Evolutionary conservation across 805 yeast species (phyloP).

Genomic region (Alloascoidea hylecoeti): DNA sequence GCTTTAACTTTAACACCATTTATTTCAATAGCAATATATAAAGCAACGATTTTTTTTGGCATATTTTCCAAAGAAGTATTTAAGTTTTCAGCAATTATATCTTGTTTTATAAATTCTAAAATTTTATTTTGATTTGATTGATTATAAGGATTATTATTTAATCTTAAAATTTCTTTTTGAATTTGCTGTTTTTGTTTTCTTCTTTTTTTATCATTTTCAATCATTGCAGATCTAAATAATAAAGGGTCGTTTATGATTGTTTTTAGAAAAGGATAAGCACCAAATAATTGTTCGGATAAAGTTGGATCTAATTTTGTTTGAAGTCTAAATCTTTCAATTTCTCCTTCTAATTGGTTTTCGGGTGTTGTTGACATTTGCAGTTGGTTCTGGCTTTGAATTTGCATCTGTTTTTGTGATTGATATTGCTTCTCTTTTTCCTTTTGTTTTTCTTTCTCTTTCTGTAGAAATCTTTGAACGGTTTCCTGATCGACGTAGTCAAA

Average conservation of each 20-base stretch:
- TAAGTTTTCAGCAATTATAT: slow-evolving; percentile 69
- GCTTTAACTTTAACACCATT: slow-evolving; percentile 79
- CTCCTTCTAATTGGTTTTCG: neutral
- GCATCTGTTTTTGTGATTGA: too few species aligned
- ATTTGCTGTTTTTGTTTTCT: slow-evolving; percentile 17
- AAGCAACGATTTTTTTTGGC: slow-evolving; percentile 90
- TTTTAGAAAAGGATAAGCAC: slow-evolving; percentile 35
- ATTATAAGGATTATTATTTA: slow-evolving; percentile 54
- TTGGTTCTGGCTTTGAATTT: too few species aligned
- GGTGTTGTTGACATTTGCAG: too few species aligned
- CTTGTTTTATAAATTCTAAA: slow-evolving; percentile 51
- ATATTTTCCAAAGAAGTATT: slow-evolving; percentile 70
- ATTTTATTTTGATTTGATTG: slow-evolving; percentile 56
- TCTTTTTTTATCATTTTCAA: slow-evolving; percentile 14
- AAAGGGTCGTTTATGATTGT: slow-evolving; percentile 30
- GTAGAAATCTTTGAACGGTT: too few species aligned
- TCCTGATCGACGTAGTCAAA: too few species aligned
- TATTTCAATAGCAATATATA: slow-evolving; percentile 59
- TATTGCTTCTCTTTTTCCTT: too few species aligned
- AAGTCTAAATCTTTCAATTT: neutral
- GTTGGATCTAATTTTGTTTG: neutral
- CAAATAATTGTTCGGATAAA: neutral
- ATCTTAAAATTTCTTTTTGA: slow-evolving; percentile 27
- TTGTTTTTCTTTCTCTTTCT: too few species aligned
- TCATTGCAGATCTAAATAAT: slow-evolving; percentile 25